A percentile compares a stretch with the other conserved stretches of the same genome.
Conservation (phyloP, 2,329 filamentous ascomycete species). For the Ophiostoma sp. region DNA sequence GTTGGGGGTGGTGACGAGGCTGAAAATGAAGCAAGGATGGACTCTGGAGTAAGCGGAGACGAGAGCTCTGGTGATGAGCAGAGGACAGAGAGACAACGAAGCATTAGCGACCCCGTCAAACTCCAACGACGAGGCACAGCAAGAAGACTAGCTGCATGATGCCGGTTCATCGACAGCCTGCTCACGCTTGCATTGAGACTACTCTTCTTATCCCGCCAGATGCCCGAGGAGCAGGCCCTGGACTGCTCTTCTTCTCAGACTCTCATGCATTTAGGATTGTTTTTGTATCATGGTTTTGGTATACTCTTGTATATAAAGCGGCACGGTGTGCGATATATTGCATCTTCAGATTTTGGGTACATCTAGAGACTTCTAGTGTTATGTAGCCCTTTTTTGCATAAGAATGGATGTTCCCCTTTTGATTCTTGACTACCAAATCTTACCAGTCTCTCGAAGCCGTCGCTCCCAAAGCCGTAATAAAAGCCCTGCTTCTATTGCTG, state of each 20-base stretch:
- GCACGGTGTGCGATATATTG: not conserved
- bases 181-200: too few relatives aligned
- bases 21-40: not conserved
- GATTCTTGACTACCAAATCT: not conserved
- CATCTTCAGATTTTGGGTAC: not conserved
- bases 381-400: not conserved
- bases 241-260: not conserved
- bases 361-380: not conserved
- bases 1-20: not conserved
- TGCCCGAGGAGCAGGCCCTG: too few relatives aligned
- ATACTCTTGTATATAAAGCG: not conserved
- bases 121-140: constrained; percentile 26
- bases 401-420: not conserved
- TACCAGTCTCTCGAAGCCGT: not conserved
- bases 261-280: not conserved
- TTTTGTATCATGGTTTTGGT: not conserved
- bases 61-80: constrained; percentile 45
- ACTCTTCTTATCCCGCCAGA: too few relatives aligned
- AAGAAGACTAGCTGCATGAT: constrained; percentile 15
- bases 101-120: constrained; percentile 34
- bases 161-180: too few relatives aligned
- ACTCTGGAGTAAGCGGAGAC: constrained; percentile 51
- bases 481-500: too few relatives aligned
- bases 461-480: not conserved
- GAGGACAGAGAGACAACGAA: constrained; percentile 35